Evolutionary conservation across 345 rosid species (phyloP).

Genomic region (Eucalyptus sideroxylon): DNA sequence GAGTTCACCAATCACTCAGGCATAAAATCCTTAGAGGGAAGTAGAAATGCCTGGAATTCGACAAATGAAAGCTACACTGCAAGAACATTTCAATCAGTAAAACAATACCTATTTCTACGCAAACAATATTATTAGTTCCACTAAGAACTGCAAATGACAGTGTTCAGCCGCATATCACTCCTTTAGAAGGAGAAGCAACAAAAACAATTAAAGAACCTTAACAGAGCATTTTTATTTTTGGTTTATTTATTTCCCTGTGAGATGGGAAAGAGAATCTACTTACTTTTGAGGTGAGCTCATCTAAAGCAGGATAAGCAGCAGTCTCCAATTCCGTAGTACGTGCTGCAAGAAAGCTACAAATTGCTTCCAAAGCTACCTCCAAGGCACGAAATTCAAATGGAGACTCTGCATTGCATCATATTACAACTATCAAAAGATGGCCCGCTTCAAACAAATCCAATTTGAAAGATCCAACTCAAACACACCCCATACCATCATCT

Average conservation of each 20-base stretch:
- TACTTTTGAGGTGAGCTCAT: constrained; percentile 90
- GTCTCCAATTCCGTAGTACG: constrained; percentile 83
- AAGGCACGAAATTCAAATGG: constrained; percentile 81
- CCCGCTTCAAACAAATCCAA: background rate
- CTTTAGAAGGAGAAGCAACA: background rate
- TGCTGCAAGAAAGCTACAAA: constrained; percentile 86
- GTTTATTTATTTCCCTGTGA: background rate
- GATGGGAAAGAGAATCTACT: background rate
- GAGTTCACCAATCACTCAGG: background rate
- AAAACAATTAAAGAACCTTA: background rate
- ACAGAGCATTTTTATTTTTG: background rate
- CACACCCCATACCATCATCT: constrained; percentile 67
- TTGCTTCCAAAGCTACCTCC: constrained; percentile 93
- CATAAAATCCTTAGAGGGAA: background rate
- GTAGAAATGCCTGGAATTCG: background rate
- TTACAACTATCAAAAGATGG: background rate
- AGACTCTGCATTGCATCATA: constrained; percentile 42
- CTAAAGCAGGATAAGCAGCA: constrained; percentile 95
- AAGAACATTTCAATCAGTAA: background rate
- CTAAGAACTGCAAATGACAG: background rate
- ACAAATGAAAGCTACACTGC: background rate
- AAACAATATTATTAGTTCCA: background rate
- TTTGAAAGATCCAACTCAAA: background rate
- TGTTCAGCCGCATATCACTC: background rate
- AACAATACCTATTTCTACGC: background rate